These are phyloP conservation scores for Boletus mariae DNA, from an alignment of 1,284 basidiomycete genomes.

Conservation along the genomic window DNA sequence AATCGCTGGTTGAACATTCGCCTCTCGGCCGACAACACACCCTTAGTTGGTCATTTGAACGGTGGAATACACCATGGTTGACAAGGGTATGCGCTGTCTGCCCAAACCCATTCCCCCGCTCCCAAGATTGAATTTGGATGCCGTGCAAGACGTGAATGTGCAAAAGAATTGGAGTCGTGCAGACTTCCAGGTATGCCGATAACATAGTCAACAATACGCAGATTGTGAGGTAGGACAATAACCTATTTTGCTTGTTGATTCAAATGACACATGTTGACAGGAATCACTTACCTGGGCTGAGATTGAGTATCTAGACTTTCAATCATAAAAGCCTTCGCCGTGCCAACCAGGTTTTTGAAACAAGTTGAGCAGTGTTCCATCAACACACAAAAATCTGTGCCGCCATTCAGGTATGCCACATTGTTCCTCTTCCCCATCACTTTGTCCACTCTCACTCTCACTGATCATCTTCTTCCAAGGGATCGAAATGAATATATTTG, in stretches of 20 bases:
- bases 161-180: slow-evolving; percentile 17
- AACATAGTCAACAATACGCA: slow-evolving; percentile 21
- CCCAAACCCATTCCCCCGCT: slow-evolving; percentile 13
- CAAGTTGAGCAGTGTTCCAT: slow-evolving; percentile 14
- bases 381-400: slow-evolving; percentile 7
- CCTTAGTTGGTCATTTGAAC: too few species aligned
- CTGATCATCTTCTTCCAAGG: too few species aligned
- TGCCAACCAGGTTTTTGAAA: slow-evolving; percentile 17
- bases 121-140: slow-evolving; percentile 5
- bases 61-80: slow-evolving; percentile 7
- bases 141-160: neutral
- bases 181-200: slow-evolving; percentile 20
- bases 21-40: too few species aligned
- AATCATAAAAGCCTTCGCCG: slow-evolving; percentile 12
- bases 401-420: neutral
- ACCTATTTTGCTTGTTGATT: slow-evolving; percentile 1
- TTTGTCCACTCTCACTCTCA: neutral
- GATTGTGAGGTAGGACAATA: slow-evolving; percentile 14
- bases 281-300: slow-evolving; percentile 7
- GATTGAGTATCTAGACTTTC: slow-evolving; percentile 15
- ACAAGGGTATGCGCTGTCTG: slow-evolving; percentile 11
- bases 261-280: too few species aligned
- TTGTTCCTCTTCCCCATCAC: too few species aligned
- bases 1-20: slow-evolving; percentile 2
- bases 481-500: too few species aligned